These are phyloP conservation scores for Diutina catenulata DNA, from an alignment of 1,139 yeast genomes.

Conservation along the genomic window DNA sequence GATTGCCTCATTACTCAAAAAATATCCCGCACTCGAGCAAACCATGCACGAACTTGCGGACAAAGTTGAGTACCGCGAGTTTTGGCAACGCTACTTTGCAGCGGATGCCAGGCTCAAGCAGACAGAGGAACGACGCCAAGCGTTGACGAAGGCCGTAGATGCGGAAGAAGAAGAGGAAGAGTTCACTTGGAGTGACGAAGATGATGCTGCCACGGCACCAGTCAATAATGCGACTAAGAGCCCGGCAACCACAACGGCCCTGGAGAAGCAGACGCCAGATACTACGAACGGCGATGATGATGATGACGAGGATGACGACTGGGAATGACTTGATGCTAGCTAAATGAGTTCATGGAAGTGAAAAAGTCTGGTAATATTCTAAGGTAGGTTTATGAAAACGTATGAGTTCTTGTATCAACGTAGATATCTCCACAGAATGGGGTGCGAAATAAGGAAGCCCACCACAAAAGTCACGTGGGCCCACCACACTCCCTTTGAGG, in stretches of 20 bases:
- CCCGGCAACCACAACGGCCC: background rate
- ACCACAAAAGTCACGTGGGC: too few relatives aligned
- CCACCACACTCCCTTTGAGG: too few relatives aligned
- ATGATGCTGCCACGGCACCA: slow-evolving; percentile 15
- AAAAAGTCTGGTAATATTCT: too few relatives aligned
- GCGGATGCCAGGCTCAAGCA: slow-evolving; percentile 43
- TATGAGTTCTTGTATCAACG: too few relatives aligned
- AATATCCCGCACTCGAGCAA: slow-evolving; percentile 41
- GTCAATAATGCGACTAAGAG: background rate
- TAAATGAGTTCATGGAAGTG: too few relatives aligned
- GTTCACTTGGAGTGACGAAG: slow-evolving; percentile 18
- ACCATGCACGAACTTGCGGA: slow-evolving; percentile 66
- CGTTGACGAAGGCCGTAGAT: slow-evolving; percentile 20
- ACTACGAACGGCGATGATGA: background rate
- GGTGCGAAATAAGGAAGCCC: too few relatives aligned
- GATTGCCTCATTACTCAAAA: slow-evolving; percentile 35
- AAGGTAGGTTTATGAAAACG: too few relatives aligned
- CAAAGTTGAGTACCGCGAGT: slow-evolving; percentile 42
- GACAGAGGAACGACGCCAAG: slow-evolving; percentile 58
- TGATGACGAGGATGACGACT: slow-evolving; percentile 6
- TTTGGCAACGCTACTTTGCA: slow-evolving; percentile 69
- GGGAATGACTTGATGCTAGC: too few relatives aligned
- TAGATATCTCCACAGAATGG: too few relatives aligned
- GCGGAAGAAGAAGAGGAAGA: slow-evolving; percentile 6
- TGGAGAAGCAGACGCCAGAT: slow-evolving; percentile 4